Evolutionary conservation across 257 asterid species (phyloP), one percentile per base, ranked within the genome.

Genomic region (Solanum okadae): DNA sequence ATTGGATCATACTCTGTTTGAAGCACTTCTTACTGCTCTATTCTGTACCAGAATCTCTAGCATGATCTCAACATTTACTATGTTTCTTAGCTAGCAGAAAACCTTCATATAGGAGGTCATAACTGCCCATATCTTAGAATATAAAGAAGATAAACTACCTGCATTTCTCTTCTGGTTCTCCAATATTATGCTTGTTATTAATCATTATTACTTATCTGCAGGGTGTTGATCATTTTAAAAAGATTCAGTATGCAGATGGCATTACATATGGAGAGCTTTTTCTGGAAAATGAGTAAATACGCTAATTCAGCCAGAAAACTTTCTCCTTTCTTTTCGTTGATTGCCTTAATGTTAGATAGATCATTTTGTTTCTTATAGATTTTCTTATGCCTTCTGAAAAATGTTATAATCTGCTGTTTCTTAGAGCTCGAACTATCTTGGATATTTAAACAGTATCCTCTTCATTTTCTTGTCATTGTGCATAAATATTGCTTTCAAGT

Each of bases 221-320:
- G 99, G 99, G 98, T 76, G 99, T 96, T 86, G 99, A 97, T 87
- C 99, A 96, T 94, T 97, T 97, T 94, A 97, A 96, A 93, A 95
- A 97, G 91, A 96, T 97, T 91, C 96, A 93, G 71, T 97, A 97
- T 93, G 98, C 98, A 34, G 93, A 95, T 89, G 99, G 99, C 91
- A 97, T 97, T 89, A 94, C 99, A 88, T 97, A 97, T 88, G 98
- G 98, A 87, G 99, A 97, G 91, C 96, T 97, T 86, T 97, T 97
- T 89, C 92, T 95, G 87, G 99, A 97, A 93, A 97, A 97, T 83
- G 99, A 97, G 99, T 97, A 92, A 92, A 91, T 89, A 85, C 76
- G 27, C 91, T 88, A 46, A 44, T 44, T 56, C 85, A 78, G 77
- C 90, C 46, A 85, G 52, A 37, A 14, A 59, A 44, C 78, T 89